phyloP scores from a whole-genome alignment of 1,139 yeast species.

The Taphrina populina region DNA sequence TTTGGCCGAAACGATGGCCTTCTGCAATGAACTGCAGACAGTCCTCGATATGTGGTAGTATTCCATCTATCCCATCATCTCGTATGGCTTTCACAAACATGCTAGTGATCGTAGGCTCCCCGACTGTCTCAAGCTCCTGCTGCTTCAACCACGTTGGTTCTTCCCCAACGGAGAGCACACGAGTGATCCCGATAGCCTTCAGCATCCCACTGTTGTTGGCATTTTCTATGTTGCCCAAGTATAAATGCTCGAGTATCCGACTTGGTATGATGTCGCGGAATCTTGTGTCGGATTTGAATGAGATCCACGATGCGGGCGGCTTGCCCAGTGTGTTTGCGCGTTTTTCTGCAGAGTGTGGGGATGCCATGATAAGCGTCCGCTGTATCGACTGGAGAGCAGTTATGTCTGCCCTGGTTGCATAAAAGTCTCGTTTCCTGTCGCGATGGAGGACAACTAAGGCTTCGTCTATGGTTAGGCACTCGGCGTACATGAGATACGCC shows the following conservation, averaged over 20 bases:
- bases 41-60: slow-evolving; percentile 47
- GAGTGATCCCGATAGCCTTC: slow-evolving; percentile 63
- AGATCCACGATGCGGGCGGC: slow-evolving; percentile 44
- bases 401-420: slow-evolving; percentile 75
- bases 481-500: slow-evolving; percentile 67
- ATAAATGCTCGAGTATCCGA: slow-evolving; percentile 74
- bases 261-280: slow-evolving; percentile 65
- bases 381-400: slow-evolving; percentile 64
- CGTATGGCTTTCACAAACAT: slow-evolving; percentile 50
- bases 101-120: neutral
- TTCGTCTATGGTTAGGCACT: slow-evolving; percentile 54
- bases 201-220: slow-evolving; percentile 72
- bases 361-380: slow-evolving; percentile 55
- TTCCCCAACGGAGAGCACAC: slow-evolving; percentile 87
- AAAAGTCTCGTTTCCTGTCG: slow-evolving; percentile 72
- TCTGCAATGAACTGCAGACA: slow-evolving; percentile 44
- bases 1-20: slow-evolving; percentile 48
- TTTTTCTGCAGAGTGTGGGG: slow-evolving; percentile 41
- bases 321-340: slow-evolving; percentile 33
- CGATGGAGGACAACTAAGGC: slow-evolving; percentile 60
- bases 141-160: slow-evolving; percentile 36
- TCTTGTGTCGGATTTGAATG: neutral
- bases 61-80: slow-evolving; percentile 55
- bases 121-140: neutral
- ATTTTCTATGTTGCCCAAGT: slow-evolving; percentile 79